Percentiles rank a stretch among this genome's conserved stretches.
Conservation (phyloP, 2,329 filamentous ascomycete species). For the Calonectria naviculata region DNA sequence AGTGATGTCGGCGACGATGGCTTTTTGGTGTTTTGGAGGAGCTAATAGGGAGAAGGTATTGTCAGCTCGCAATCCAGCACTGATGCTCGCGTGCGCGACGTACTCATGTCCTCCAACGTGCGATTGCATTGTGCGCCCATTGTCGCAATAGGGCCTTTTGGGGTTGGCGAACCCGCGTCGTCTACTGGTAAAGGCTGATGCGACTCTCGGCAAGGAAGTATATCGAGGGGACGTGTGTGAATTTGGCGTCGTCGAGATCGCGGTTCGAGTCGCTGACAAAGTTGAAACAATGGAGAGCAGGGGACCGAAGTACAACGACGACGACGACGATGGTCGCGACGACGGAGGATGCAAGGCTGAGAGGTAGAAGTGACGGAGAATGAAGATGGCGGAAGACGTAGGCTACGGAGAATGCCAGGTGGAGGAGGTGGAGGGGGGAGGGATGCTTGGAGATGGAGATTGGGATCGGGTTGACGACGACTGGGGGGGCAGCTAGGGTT, state of each 20-base stretch:
- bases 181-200: not conserved
- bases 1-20: conserved; percentile 59
- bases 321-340: not conserved
- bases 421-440: not conserved
- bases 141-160: conserved; percentile 13
- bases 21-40: conserved; percentile 15
- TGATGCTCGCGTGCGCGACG: conserved; percentile 40
- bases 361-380: not conserved
- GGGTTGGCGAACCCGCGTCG: not conserved
- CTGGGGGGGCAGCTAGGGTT: not conserved
- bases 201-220: not conserved
- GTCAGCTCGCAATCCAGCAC: not conserved
- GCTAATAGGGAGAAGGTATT: not conserved
- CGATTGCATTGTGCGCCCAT: conserved; percentile 56
- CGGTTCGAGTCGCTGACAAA: not conserved
- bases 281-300: not conserved
- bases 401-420: not conserved
- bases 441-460: not conserved
- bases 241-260: not conserved
- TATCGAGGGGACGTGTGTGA: not conserved
- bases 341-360: not conserved
- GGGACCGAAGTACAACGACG: not conserved
- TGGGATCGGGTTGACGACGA: not conserved
- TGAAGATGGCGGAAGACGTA: not conserved
- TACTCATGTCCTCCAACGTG: conserved; percentile 56